phyloP scores from a whole-genome alignment of 2,329 filamentous ascomycete genomes.

The Aspergillus transmontanensis region DNA sequence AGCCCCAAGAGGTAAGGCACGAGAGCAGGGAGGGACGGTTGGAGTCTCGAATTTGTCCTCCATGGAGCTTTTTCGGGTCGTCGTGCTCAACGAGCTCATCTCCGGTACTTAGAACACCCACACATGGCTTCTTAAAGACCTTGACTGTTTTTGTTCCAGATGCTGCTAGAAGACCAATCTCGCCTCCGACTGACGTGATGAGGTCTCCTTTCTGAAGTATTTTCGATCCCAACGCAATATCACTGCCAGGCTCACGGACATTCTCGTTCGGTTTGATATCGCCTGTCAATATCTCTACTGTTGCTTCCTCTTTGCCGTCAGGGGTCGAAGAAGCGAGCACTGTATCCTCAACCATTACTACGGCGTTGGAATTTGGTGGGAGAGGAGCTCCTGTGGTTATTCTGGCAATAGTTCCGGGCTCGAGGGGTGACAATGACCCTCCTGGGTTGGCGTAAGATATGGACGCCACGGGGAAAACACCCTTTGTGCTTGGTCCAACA shows the following conservation, averaged over 20 bases:
- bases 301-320: slow-evolving; percentile 80
- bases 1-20: slow-evolving; percentile 73
- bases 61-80: slow-evolving; percentile 59
- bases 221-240: slow-evolving; percentile 68
- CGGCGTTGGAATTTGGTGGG: slow-evolving; percentile 82
- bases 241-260: slow-evolving; percentile 86
- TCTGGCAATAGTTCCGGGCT: slow-evolving; percentile 76
- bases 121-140: slow-evolving; percentile 73
- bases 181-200: slow-evolving; percentile 85
- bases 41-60: slow-evolving; percentile 90
- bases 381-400: slow-evolving; percentile 95
- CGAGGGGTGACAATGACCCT: slow-evolving; percentile 62
- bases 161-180: slow-evolving; percentile 85
- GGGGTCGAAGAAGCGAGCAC: slow-evolving; percentile 72
- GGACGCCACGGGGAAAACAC: slow-evolving; percentile 81
- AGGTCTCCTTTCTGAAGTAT: slow-evolving; percentile 77
- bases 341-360: slow-evolving; percentile 97
- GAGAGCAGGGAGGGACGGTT: slow-evolving; percentile 87
- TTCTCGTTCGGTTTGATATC: slow-evolving; percentile 80
- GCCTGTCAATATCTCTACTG: slow-evolving; percentile 81
- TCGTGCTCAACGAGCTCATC: slow-evolving; percentile 87
- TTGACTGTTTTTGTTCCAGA: slow-evolving; percentile 73
- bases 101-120: slow-evolving; percentile 90
- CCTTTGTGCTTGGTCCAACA: slow-evolving; percentile 65
- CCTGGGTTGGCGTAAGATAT: slow-evolving; percentile 83